These are phyloP conservation scores for Kwoniella sp. DNA, from an alignment of 768 basidiomycete species.

Conservation along the genomic window DNA sequence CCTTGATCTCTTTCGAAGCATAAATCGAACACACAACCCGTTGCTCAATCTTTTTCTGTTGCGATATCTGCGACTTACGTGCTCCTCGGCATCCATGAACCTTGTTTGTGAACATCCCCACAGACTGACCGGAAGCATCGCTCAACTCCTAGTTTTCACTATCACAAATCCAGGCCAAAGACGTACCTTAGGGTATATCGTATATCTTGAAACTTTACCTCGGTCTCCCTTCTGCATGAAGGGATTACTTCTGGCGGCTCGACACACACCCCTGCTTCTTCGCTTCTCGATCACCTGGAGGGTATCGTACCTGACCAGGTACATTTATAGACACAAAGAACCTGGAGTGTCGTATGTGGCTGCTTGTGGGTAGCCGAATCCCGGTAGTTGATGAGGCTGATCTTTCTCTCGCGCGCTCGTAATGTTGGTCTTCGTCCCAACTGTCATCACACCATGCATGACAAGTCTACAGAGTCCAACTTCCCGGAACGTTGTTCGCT, in stretches of 20 bases:
- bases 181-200: not conserved
- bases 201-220: no score
- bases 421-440: no score
- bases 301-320: not conserved
- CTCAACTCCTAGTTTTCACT: not conserved
- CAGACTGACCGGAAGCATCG: not conserved
- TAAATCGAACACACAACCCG: no score
- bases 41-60: no score
- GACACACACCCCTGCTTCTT: not conserved
- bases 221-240: not conserved
- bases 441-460: no score
- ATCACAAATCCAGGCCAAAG: not conserved
- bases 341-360: not conserved
- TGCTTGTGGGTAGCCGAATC: not conserved
- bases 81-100: not conserved
- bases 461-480: no score
- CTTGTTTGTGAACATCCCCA: not conserved
- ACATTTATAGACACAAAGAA: not conserved
- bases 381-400: no score
- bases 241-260: no score
- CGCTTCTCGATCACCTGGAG: not conserved
- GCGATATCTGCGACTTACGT: no score
- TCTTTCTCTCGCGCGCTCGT: no score
- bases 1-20: no score
- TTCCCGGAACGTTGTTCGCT: no score